A percentile compares a stretch with the other conserved stretches of the same genome.
These are phyloP conservation scores for Gillenia trifoliata DNA, from an alignment of 306 rosid genomes.

Conservation along the genomic window DNA sequence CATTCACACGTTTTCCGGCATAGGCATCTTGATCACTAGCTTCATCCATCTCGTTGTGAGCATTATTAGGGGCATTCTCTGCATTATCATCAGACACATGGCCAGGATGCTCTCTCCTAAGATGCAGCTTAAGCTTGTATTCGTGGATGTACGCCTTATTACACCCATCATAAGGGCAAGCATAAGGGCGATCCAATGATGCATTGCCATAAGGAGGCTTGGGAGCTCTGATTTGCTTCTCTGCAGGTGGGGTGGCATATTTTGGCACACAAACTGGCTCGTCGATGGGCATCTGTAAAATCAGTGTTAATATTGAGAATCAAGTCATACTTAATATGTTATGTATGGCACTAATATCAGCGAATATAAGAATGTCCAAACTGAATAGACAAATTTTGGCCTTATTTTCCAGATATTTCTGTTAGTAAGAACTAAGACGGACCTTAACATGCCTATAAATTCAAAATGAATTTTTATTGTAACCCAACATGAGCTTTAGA, in stretches of 20 bases:
- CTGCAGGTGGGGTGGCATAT: constrained; percentile 54
- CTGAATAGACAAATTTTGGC: background rate
- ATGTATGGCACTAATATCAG: too few species aligned
- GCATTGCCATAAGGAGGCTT: constrained; percentile 73
- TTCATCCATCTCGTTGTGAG: constrained; percentile 80
- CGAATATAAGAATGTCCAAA: background rate
- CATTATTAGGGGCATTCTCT: constrained; percentile 49
- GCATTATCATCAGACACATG: constrained; percentile 68
- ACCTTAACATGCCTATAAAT: background rate
- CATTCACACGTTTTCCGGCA: constrained; percentile 53
- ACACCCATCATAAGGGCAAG: constrained; percentile 92
- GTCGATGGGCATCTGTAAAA: constrained; percentile 36
- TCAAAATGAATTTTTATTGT: background rate
- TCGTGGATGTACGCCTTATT: constrained; percentile 91
- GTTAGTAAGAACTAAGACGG: background rate
- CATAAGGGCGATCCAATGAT: constrained; percentile 87
- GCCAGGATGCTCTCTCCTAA: constrained; percentile 89
- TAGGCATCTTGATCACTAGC: constrained; percentile 86
- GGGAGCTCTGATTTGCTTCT: constrained; percentile 57
- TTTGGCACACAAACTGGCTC: constrained; percentile 55
- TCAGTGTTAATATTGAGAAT: background rate
- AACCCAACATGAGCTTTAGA: background rate
- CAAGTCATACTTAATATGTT: background rate
- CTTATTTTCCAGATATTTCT: background rate
- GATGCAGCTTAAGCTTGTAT: constrained; percentile 91